A percentile compares a stretch with the other conserved stretches of the same genome.
Evolutionary conservation across 225 moss, liverwort and hornwort species (phyloP).

Genomic region (Neckera pumila): DNA sequence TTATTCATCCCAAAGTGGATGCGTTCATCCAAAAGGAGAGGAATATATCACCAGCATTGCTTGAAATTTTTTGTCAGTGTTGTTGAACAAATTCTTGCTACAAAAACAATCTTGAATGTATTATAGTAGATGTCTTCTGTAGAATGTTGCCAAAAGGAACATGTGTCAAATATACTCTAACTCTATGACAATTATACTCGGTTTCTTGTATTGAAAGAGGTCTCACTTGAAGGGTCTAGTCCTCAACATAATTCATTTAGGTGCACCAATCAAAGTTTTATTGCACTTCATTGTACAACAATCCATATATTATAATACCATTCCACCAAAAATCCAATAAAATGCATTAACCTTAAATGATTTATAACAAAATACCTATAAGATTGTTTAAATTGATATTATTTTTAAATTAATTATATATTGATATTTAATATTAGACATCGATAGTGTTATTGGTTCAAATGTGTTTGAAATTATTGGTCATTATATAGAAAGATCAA

Average conservation of each 20-base stretch:
- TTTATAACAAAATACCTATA: rapidly evolving
- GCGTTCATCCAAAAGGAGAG: background rate
- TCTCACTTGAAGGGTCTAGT: background rate
- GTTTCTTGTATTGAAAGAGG: rapidly evolving
- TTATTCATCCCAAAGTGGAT: background rate
- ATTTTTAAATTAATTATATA: background rate
- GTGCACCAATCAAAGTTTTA: background rate
- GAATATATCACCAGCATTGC: background rate
- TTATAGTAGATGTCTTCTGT: rapidly evolving
- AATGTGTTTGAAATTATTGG: no score
- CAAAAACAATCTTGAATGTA: background rate
- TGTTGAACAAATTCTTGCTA: background rate
- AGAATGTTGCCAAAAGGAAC: background rate
- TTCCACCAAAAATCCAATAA: background rate
- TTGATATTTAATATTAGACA: background rate
- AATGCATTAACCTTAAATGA: background rate
- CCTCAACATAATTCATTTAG: background rate
- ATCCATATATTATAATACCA: background rate
- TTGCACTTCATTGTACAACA: background rate
- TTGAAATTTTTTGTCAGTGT: background rate
- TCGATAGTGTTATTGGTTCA: background rate
- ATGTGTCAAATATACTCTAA: background rate
- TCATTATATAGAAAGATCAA: no score
- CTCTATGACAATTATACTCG: background rate
- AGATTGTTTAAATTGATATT: background rate